Percentiles rank a stretch among this genome's conserved stretches.
Conservation (phyloP, 495 filamentous ascomycete species). For the Aspergillus hancockii region DNA sequence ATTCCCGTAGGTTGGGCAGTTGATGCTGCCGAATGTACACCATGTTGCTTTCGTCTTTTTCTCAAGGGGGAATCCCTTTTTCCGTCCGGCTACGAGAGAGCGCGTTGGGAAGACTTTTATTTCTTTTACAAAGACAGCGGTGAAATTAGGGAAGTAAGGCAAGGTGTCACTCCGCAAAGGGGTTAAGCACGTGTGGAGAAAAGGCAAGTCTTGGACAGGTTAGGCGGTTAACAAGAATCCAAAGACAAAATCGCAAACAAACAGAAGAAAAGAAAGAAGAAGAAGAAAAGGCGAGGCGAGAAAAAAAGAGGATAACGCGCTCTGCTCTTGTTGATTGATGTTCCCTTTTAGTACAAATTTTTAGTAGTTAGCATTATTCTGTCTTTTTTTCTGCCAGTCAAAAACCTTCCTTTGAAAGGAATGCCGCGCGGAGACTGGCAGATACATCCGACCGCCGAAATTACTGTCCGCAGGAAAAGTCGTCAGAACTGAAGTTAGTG, state of each 20-base stretch:
- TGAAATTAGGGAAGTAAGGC: not conserved
- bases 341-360: not conserved
- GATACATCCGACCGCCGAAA: constrained; percentile 2
- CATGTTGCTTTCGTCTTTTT: constrained; percentile 42
- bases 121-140: constrained; percentile 5
- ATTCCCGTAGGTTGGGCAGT: constrained; percentile 82
- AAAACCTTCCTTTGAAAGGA: constrained; percentile 16
- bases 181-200: not conserved
- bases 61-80: not conserved
- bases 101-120: not conserved
- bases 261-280: constrained; percentile 4
- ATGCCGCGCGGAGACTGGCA: constrained; percentile 13
- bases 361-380: constrained; percentile 7
- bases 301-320: constrained; percentile 4
- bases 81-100: constrained; percentile 3
- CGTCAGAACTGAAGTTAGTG: constrained; percentile 1
- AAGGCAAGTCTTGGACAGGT: not conserved
- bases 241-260: constrained; percentile 5
- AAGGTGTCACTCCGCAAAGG: not conserved
- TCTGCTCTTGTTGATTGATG: constrained; percentile 4
- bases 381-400: constrained; percentile 30
- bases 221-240: not conserved
- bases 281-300: constrained; percentile 6
- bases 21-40: constrained; percentile 91
- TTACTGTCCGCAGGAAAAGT: not conserved